phyloP scores from a whole-genome alignment of 2,329 filamentous ascomycete species.

The Sarocladium brachiariae region DNA sequence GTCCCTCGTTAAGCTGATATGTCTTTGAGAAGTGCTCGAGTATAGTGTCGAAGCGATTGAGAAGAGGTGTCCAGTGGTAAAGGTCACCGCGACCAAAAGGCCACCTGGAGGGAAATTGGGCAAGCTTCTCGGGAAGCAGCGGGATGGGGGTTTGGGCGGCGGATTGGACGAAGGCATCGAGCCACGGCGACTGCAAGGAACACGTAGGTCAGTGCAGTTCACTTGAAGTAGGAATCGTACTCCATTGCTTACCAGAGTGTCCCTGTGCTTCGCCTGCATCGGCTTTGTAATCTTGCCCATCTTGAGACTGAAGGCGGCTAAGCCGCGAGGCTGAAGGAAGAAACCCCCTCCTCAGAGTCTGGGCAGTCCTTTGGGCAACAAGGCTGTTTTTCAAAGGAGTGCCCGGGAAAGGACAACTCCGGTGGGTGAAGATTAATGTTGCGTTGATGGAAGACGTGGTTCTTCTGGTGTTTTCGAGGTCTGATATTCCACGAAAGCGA shows the following conservation, averaged over 20 bases:
- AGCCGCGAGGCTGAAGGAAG: conserved; percentile 44
- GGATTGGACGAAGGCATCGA: conserved; percentile 70
- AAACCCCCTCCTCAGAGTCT: conserved; percentile 52
- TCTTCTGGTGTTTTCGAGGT: not conserved
- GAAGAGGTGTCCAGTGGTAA: conserved; percentile 93
- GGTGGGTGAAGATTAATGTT: not conserved
- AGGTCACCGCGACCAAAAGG: conserved; percentile 91
- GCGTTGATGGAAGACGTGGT: not conserved
- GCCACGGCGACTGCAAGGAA: conserved; percentile 67
- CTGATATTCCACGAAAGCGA: not conserved
- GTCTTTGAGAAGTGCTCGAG: conserved; percentile 73
- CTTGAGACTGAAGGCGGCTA: conserved; percentile 49
- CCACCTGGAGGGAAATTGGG: conserved; percentile 81
- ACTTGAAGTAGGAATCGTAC: not conserved
- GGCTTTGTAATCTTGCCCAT: conserved; percentile 65
- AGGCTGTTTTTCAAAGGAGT: conserved; percentile 28
- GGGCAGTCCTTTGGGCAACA: conserved; percentile 32
- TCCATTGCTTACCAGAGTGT: conserved; percentile 55
- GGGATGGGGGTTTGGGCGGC: conserved; percentile 64
- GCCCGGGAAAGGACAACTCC: conserved; percentile 16
- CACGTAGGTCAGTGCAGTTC: conserved; percentile 19
- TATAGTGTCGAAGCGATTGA: conserved; percentile 90
- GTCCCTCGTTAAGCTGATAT: conserved; percentile 74
- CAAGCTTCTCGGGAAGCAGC: conserved; percentile 69
- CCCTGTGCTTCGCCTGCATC: conserved; percentile 60